phyloP scores from a whole-genome alignment of 176 grass and related monocot genomes.

The Hordeum marinum region DNA sequence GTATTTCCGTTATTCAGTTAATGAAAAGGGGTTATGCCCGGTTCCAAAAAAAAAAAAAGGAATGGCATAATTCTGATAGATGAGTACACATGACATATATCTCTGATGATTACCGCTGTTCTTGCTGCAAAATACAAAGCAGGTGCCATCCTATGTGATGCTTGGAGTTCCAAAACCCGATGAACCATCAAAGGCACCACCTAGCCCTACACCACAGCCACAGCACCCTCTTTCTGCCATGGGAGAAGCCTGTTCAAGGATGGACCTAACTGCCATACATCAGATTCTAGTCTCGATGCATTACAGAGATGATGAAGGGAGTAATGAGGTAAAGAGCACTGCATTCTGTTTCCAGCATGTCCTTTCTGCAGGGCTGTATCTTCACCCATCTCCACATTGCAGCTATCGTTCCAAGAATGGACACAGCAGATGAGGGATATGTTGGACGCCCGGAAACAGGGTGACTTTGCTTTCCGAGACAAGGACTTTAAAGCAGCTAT shows the following conservation, averaged over 20 bases:
- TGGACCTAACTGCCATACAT: conserved; percentile 80
- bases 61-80: not conserved
- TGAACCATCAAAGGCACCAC: conserved; percentile 32
- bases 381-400: conserved; percentile 13
- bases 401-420: conserved; percentile 99
- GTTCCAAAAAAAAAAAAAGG: too few relatives aligned
- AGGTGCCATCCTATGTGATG: conserved; percentile 82
- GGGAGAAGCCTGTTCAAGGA: conserved; percentile 87
- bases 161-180: conserved; percentile 44
- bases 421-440: conserved; percentile 99
- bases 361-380: not conserved
- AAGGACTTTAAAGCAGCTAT: conserved; percentile 87
- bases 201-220: conserved; percentile 29
- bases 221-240: conserved; percentile 69
- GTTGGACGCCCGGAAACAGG: conserved; percentile 81
- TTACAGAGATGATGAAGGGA: conserved; percentile 93
- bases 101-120: conserved; percentile 1
- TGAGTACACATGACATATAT: not conserved
- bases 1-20: too few relatives aligned
- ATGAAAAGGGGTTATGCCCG: too few relatives aligned
- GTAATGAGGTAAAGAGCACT: conserved; percentile 62
- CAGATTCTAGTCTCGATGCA: conserved; percentile 69
- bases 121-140: conserved; percentile 21
- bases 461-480: conserved; percentile 80
- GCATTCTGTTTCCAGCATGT: not conserved